phyloP scores from a whole-genome alignment of 441 rosid genomes.

The Sinapis alba region DNA sequence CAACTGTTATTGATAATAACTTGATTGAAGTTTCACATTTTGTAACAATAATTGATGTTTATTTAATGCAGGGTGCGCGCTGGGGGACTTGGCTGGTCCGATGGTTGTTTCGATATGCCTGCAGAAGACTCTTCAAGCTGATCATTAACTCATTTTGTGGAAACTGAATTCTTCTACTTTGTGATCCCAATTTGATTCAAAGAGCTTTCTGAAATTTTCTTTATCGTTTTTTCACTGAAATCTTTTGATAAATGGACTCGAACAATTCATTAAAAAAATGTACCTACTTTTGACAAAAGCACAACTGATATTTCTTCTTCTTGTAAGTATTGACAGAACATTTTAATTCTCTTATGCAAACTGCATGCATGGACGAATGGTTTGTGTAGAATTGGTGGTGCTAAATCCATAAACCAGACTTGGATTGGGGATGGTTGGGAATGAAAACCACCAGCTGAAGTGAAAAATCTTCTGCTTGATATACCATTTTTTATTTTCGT shows the following conservation, averaged over 20 bases:
- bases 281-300: background rate
- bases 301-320: background rate
- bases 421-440: background rate
- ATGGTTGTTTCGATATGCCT: constrained; percentile 62
- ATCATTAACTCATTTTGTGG: constrained; percentile 41
- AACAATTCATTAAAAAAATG: background rate
- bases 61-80: constrained; percentile 65
- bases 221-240: background rate
- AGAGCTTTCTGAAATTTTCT: background rate
- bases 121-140: constrained; percentile 61
- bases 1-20: background rate
- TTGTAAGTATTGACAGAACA: background rate
- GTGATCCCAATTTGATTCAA: constrained; percentile 2
- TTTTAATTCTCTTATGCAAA: background rate
- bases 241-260: background rate
- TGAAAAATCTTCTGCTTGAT: too few species aligned
- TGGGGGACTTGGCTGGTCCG: constrained; percentile 89
- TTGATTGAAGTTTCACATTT: background rate
- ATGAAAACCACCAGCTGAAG: too few species aligned
- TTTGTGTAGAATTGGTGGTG: background rate
- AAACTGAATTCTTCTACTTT: constrained; percentile 22
- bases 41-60: constrained; percentile 3
- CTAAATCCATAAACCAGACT: background rate
- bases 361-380: background rate
- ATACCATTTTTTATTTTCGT: too few species aligned